phyloP scores from a whole-genome alignment of 2,329 filamentous ascomycete genomes.

The Claviceps sp. region DNA sequence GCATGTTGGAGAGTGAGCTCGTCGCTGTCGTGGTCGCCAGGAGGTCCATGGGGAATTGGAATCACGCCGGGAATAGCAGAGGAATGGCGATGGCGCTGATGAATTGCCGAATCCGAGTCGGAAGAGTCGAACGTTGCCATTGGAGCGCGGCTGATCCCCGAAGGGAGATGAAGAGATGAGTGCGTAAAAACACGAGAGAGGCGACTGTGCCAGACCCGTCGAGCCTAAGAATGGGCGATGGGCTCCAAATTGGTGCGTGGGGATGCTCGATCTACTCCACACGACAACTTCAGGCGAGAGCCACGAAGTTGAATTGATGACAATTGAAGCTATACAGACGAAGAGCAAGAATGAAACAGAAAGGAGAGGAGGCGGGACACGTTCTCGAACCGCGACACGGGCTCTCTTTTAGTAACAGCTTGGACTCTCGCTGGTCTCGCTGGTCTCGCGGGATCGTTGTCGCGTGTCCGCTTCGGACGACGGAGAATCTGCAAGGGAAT shows the following conservation, averaged over 20 bases:
- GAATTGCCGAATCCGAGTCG: constrained; percentile 2
- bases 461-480: not conserved
- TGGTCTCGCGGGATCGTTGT: no score
- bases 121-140: constrained; percentile 5
- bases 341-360: no score
- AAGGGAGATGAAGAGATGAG: not conserved
- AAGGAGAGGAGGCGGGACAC: no score
- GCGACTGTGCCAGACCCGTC: not conserved
- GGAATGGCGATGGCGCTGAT: constrained; percentile 9
- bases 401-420: no score
- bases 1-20: constrained; percentile 29
- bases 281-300: not conserved
- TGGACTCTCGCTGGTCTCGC: no score
- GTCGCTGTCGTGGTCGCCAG: constrained; percentile 34
- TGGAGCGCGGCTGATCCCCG: not conserved
- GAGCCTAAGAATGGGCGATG: not conserved
- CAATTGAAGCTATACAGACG: no score
- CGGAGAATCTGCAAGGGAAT: constrained; percentile 1
- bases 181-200: not conserved
- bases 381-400: no score
- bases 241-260: not conserved
- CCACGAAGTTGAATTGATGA: not conserved
- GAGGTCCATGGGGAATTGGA: constrained; percentile 38
- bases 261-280: not conserved
- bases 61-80: constrained; percentile 35